Base-by-base conservation (phyloP, 306 rosid species). In the Lithocarpus polystachyus region DNA sequence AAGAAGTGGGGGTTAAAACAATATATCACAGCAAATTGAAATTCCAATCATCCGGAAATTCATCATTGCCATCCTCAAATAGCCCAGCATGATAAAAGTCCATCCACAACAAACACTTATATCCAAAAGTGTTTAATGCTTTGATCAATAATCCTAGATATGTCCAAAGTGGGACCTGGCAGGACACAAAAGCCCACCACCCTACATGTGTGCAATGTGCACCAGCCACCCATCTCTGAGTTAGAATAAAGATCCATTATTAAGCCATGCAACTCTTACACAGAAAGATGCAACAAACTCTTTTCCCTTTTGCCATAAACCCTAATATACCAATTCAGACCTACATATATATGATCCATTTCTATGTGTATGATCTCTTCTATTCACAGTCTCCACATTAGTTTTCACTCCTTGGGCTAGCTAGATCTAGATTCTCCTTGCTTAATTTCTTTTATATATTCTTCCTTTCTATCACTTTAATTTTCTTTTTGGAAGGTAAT, bases 131-230 rank as follows among this genome's bases (percentile, higher is more conserved):
- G 72, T 67, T 18, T 35, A 35, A 12, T 2, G 17, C 52, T 35
- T 19, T 35, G 52, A 68, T 68, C 72, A 68, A 37, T 35, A 17
- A 68, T 68, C 52, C 26, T 3, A 35, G 15, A 68, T 15, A 18
- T 68, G 48, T 80, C 77, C 75, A 83, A 75, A n/a, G 60, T 75
- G 71, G 81, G 74, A 73, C 76, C 75, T 64, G 37, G 60, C 79
- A 74, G 43, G n/a, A 56, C 2, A 69, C 2, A 75, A 75, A 56
- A 87, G 17, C 85, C 87, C 84, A 80, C 60, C 31, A 56, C 2
- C 4, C 86, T 84, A 89, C 88, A 88, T 86, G 89, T 10, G 8
- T 71, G 89, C 82, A 90, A 92, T 89, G 87, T 88, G 82, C 62
- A 61, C 71, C 75, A 70, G 74, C 59, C 69, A 80, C 73, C 75